Evolutionary conservation across 2,329 filamentous ascomycete species (phyloP), one percentile per base, ranked within the genome.

Genomic region (Venturia pyrina): DNA sequence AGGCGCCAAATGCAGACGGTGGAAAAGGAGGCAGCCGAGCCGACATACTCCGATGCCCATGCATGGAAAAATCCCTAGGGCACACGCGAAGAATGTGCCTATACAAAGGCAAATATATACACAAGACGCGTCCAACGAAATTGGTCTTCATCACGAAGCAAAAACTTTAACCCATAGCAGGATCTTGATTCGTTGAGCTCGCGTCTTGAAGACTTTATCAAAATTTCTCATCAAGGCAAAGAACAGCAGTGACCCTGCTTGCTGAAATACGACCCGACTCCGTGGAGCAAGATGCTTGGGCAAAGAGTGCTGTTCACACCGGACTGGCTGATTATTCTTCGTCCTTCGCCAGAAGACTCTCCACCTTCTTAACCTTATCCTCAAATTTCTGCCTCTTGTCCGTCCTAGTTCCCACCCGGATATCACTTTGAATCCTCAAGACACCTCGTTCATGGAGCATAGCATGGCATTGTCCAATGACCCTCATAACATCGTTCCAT

Each of bases 401-500:
- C 71, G 89, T 96, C 72, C 91, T 86, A 37, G 89, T 89, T 0
- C 93, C 93, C 56, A 92, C 87, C 15, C 93, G 82, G 79, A 98
- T 93, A 74, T 93, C 92, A 37, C 87, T 90, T 80, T 98, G 93
- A 50, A 98, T 89, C 65, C 95, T 82, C 67, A 89, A 82, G 43
- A 91, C 85, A n/a, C 91, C 91, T 67, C 86, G 84, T 67, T 86
- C 78, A 73, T 96, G 92, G 28, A 96, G 85, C 60, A 91, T 80
- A 0, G 84, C 83, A 78, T 96, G 92, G 3, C 90, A 90, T 78
- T 93, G 90, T n/a, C 92, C 92, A 70, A 96, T 89, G 37, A 93
- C 83, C 66, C 80, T 82, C 83, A 96, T 92, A 67, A 96, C 92
- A 41, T 89, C 85, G 69, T 96, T 90, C 93, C 95, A 98, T 50